These are phyloP conservation scores for Populus tomentosa DNA, from an alignment of 441 rosid species.

Conservation along the genomic window DNA sequence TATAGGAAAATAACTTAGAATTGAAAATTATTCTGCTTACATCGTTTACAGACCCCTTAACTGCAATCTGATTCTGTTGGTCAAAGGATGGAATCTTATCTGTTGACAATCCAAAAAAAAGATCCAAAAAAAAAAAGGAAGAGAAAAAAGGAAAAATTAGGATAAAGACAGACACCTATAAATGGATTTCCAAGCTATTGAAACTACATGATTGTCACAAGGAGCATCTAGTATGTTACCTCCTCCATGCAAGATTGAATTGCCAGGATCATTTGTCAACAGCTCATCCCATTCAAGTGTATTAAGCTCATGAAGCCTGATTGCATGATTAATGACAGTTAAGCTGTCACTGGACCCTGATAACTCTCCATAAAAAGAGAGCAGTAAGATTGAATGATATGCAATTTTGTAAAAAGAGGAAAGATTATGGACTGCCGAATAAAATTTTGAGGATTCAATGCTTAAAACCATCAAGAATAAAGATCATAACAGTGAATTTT, in stretches of 20 bases:
- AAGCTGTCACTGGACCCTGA: conserved; percentile 52
- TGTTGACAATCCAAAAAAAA: conserved; percentile 23
- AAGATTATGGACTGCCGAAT: background rate
- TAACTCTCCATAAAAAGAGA: conserved; percentile 26
- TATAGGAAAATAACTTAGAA: background rate
- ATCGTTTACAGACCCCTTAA: conserved; percentile 31
- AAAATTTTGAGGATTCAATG: background rate
- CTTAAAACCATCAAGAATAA: background rate
- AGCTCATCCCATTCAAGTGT: conserved; percentile 99
- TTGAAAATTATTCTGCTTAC: conserved; percentile 38
- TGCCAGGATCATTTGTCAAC: conserved; percentile 45
- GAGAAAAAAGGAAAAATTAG: background rate
- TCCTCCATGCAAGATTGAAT: conserved; percentile 29
- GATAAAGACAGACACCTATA: background rate
- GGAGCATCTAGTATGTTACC: conserved; percentile 36
- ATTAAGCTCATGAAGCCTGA: conserved; percentile 84
- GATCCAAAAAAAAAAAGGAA: too few relatives aligned
- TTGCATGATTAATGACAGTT: conserved; percentile 63
- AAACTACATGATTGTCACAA: background rate
- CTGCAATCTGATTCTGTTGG: conserved; percentile 42
- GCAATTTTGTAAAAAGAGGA: background rate
- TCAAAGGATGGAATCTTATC: conserved; percentile 43
- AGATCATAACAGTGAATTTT: too few relatives aligned
- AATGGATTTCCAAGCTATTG: conserved; percentile 12
- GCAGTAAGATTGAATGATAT: conserved; percentile 12